Evolutionary conservation across 176 grass and related monocot genomes (phyloP), one percentile per base, ranked within the genome.

Genomic region (Saccharum officinarum): DNA sequence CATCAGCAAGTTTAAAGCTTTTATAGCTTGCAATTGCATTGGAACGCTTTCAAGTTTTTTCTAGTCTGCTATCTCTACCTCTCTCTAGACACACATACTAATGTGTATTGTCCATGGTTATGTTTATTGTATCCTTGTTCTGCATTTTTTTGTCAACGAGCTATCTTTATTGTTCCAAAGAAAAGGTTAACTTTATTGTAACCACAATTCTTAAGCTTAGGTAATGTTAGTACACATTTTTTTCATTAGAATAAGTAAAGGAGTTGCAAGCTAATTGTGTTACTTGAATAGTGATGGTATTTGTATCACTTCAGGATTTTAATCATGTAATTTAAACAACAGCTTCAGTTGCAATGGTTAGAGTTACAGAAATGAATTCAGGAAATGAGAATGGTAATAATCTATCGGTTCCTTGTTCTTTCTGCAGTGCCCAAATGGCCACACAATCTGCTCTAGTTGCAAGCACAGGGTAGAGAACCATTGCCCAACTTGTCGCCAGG

Each of bases 391-490:
- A 45, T 76, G 50, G 39, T 30, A 60, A 84, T 34, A 82, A 69
- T 67, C 1, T 61, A 28, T 61, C 22, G 40, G 59, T 79, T 33
- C 47, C 39, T 79, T 84, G 17, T 81, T 87, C 31, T 78, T 88
- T 59, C 67, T 87, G 76, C 91, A 96, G 94, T 96, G 94, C 55
- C 94, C 91, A 54, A 96, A 93, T 82, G 94, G 91, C 17, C 94
- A 96, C 86, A 95, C 94, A 75, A 90, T 96, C 81, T 96, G 91
- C 86, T 96, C 94, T n/a, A 93, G 81, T 54, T 96, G 94, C 78
- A 96, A 87, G 86, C 86, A 88, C 66, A 91, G 86, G 85, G 94
- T 93, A 64, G 88, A 96, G 57, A 96, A 96, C 39, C 91, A 96
- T 79, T 96, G 94, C 36, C 94, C 94, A 68, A 96, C 94, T 76